Conservation (phyloP, 495 filamentous ascomycete species). For the Penicillium silybi region DNA sequence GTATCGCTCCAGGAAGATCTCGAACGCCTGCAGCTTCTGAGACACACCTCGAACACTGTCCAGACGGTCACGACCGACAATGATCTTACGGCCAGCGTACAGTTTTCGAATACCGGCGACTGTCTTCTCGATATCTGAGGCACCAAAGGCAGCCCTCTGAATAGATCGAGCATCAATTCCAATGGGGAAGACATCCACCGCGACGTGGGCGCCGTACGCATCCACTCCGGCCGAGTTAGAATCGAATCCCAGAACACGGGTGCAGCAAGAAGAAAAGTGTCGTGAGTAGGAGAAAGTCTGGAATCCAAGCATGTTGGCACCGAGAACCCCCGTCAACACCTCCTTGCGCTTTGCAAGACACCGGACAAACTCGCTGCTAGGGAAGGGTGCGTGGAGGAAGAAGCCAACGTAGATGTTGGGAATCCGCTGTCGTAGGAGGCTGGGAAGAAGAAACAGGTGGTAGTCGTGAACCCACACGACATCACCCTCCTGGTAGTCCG, state of each 20-base stretch:
- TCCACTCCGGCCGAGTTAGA: slow-evolving; percentile 77
- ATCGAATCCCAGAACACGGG: slow-evolving; percentile 78
- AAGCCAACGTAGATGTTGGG: slow-evolving; percentile 87
- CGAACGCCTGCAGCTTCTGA: slow-evolving; percentile 90
- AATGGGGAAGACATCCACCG: slow-evolving; percentile 86
- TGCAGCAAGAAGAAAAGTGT: slow-evolving; percentile 90
- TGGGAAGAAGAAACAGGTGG: slow-evolving; percentile 80
- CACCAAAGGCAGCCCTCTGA: slow-evolving; percentile 64
- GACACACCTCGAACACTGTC: slow-evolving; percentile 86
- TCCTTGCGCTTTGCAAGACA: slow-evolving; percentile 84
- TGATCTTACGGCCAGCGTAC: slow-evolving; percentile 81
- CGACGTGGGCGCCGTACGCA: slow-evolving; percentile 81
- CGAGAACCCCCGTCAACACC: slow-evolving; percentile 79
- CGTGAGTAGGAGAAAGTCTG: slow-evolving; percentile 89
- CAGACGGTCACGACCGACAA: slow-evolving; percentile 88
- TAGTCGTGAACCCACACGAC: slow-evolving; percentile 91
- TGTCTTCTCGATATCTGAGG: slow-evolving; percentile 62
- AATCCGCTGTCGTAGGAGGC: slow-evolving; percentile 73
- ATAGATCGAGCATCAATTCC: slow-evolving; percentile 78
- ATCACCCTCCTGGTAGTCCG: slow-evolving; percentile 84
- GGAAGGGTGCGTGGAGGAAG: slow-evolving; percentile 89
- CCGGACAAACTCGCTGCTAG: slow-evolving; percentile 87
- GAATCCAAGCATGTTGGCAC: slow-evolving; percentile 87
- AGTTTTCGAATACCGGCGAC: slow-evolving; percentile 61
- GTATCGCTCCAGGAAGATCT: slow-evolving; percentile 80